Evolutionary conservation across 495 filamentous ascomycete species (phyloP).

Genomic region (Cudoniella acicularis): DNA sequence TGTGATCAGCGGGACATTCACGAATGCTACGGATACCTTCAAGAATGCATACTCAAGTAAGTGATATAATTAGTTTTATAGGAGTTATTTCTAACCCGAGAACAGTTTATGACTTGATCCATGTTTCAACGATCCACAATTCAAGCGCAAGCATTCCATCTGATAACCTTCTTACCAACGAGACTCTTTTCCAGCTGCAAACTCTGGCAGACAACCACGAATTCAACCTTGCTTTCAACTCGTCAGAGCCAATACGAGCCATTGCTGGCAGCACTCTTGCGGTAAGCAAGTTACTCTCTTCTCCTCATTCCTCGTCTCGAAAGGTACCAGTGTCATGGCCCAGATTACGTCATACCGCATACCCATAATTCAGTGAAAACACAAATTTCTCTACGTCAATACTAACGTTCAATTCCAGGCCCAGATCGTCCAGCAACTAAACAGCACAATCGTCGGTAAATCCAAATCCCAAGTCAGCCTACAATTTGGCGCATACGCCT

Average conservation of each 20-base stretch:
- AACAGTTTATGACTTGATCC: conserved; percentile 67
- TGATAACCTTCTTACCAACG: conserved; percentile 36
- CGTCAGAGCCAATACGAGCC: conserved; percentile 39
- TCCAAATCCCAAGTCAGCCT: conserved; percentile 53
- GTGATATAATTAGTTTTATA: neutral
- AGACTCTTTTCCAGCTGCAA: conserved; percentile 53
- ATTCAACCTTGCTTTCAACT: conserved; percentile 58
- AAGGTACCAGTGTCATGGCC: too few relatives aligned
- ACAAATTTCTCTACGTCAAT: too few relatives aligned
- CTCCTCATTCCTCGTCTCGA: too few relatives aligned
- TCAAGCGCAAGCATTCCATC: conserved; percentile 30
- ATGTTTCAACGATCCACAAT: conserved; percentile 74
- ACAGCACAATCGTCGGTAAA: conserved; percentile 52
- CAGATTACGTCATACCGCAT: too few relatives aligned
- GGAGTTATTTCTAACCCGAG: conserved; percentile 30
- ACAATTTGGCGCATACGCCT: conserved; percentile 66
- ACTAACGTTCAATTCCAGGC: neutral
- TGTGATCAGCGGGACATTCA: conserved; percentile 22
- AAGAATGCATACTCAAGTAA: conserved; percentile 23
- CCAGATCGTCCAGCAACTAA: conserved; percentile 56
- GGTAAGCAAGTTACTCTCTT: conserved; percentile 24
- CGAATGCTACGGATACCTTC: conserved; percentile 16
- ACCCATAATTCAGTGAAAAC: too few relatives aligned
- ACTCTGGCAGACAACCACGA: conserved; percentile 65
- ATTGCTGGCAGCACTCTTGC: conserved; percentile 59